Evolutionary conservation across 139 green algal genomes (phyloP).

Genomic region (Penium margaritaceum): DNA sequence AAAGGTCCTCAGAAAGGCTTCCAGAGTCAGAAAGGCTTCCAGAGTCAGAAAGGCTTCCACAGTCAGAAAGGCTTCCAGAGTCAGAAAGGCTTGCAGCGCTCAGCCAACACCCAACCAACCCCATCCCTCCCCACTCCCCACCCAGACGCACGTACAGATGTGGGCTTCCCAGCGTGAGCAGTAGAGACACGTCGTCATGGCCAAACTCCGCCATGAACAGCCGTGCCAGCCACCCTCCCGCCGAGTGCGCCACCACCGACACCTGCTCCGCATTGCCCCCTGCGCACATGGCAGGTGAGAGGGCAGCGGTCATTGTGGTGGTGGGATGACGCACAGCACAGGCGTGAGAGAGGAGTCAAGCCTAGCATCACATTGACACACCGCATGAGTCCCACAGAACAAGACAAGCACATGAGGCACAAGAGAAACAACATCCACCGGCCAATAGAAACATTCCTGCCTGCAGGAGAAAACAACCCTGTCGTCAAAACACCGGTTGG

Average conservation of each 20-base stretch:
- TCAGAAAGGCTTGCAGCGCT: too few species aligned
- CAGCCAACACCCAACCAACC: too few species aligned
- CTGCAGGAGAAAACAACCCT: too few species aligned
- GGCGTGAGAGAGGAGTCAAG: background rate
- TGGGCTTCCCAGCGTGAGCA: constrained; percentile 74
- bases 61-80: too few species aligned
- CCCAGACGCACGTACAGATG: constrained; percentile 48
- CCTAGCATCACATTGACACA: too few species aligned
- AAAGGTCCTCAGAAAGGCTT: too few species aligned
- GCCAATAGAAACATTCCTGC: background rate
- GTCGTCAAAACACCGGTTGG: too few species aligned
- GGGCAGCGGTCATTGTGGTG: background rate
- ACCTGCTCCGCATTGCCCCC: constrained; percentile 54
- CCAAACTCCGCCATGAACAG: constrained; percentile 76
- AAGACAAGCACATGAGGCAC: background rate
- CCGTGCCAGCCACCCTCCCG: constrained; percentile 63
- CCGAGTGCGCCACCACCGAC: constrained; percentile 78
- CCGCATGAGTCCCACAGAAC: too few species aligned
- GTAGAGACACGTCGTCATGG: constrained; percentile 43
- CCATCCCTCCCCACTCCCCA: too few species aligned
- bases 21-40: too few species aligned
- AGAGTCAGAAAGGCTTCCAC: too few species aligned
- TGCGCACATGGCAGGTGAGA: background rate
- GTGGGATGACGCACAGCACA: background rate
- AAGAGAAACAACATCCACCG: background rate